phyloP scores from a whole-genome alignment of 768 basidiomycete species.

The Pisolithus tinctorius region DNA sequence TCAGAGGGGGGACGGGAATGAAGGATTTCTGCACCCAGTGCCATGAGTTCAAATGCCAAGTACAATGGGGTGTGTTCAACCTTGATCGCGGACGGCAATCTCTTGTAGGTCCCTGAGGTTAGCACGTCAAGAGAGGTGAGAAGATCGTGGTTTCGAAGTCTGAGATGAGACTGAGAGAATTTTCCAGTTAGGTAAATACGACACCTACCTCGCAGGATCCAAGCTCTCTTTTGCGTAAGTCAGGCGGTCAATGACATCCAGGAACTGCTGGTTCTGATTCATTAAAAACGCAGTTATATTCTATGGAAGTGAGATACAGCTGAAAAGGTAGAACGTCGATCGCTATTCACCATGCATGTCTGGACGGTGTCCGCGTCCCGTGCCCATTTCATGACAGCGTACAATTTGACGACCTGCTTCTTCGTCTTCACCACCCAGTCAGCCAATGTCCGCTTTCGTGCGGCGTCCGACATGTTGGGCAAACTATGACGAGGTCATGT shows the following conservation, averaged over 20 bases:
- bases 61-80: constrained; percentile 31
- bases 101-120: constrained; percentile 77
- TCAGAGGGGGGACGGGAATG: constrained; percentile 58
- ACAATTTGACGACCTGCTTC: constrained; percentile 84
- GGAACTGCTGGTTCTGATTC: constrained; percentile 81
- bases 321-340: not conserved
- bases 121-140: constrained; percentile 88
- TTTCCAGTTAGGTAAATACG: not conserved
- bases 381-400: constrained; percentile 83
- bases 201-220: constrained; percentile 66
- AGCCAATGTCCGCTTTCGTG: constrained; percentile 73
- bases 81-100: constrained; percentile 78
- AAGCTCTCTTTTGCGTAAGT: constrained; percentile 62
- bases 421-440: constrained; percentile 90
- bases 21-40: constrained; percentile 52
- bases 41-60: constrained; percentile 15
- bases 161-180: constrained; percentile 19
- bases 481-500: constrained; percentile 36
- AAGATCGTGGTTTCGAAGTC: constrained; percentile 90
- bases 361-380: constrained; percentile 78
- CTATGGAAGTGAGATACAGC: constrained; percentile 30
- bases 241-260: constrained; percentile 55
- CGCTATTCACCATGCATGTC: constrained; percentile 66
- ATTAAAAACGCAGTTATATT: constrained; percentile 85
- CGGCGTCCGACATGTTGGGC: constrained; percentile 76